These are phyloP conservation scores for Eutrema salsugineum DNA, from an alignment of 441 rosid genomes.

Conservation along the genomic window DNA sequence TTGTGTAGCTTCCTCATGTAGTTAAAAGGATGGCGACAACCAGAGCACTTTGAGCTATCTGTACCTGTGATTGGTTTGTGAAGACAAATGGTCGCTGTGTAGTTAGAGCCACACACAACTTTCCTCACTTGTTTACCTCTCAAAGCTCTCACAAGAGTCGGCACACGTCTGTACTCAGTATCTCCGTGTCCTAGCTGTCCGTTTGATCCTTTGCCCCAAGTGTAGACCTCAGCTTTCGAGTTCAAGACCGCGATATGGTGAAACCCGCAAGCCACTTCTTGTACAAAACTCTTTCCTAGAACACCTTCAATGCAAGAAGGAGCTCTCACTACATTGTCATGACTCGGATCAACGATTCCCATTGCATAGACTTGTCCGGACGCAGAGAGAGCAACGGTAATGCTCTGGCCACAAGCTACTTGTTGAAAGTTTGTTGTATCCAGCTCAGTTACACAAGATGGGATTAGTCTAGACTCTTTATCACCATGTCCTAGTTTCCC, in stretches of 20 bases:
- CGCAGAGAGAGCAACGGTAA: conserved; percentile 54
- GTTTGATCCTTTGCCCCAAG: conserved; percentile 73
- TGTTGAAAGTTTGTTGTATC: conserved; percentile 51
- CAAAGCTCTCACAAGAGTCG: conserved; percentile 58
- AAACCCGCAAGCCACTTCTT: conserved; percentile 72
- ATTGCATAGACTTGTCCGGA: conserved; percentile 56
- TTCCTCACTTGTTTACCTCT: conserved; percentile 60
- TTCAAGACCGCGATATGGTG: conserved; percentile 56
- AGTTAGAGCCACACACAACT: conserved; percentile 62
- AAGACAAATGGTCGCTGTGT: conserved; percentile 64
- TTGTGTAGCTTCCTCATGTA: conserved; percentile 68
- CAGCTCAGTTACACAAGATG: conserved; percentile 45
- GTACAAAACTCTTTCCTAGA: conserved; percentile 49
- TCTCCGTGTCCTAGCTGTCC: conserved; percentile 77
- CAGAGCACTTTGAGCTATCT: conserved; percentile 54
- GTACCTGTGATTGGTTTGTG: conserved; percentile 51
- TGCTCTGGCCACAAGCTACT: conserved; percentile 64
- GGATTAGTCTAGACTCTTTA: conserved; percentile 51
- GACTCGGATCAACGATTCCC: conserved; percentile 50
- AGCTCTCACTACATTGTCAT: conserved; percentile 41
- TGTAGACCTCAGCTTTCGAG: conserved; percentile 62
- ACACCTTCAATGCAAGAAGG: conserved; percentile 51
- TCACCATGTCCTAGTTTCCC: conserved; percentile 74
- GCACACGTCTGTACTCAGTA: conserved; percentile 43
- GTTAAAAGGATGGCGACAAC: conserved; percentile 57